phyloP scores from a whole-genome alignment of 176 grass and related monocot genomes.

The Cenchrus americanus region DNA sequence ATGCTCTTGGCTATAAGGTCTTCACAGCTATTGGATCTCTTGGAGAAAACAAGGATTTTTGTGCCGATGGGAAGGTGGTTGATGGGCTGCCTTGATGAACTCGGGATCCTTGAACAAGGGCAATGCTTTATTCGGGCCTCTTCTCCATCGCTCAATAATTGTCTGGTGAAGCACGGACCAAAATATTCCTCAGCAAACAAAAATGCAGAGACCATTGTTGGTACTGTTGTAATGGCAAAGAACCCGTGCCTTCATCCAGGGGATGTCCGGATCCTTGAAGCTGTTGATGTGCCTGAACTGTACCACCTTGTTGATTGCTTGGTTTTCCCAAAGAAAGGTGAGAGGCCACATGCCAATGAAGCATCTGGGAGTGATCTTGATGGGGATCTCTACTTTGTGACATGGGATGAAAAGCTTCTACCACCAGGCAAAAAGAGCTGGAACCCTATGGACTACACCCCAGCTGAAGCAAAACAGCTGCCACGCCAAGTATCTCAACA shows the following conservation, averaged over 20 bases:
- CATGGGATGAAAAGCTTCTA: slow-evolving; percentile 88
- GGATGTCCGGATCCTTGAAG: slow-evolving; percentile 87
- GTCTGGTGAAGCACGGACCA: slow-evolving; percentile 73
- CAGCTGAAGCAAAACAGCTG: slow-evolving; percentile 41
- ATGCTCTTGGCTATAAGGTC: slow-evolving; percentile 88
- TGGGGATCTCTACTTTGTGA: slow-evolving; percentile 90
- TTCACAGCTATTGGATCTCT: slow-evolving; percentile 66
- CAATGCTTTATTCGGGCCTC: slow-evolving; percentile 85
- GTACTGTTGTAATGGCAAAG: slow-evolving; percentile 83
- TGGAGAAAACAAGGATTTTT: slow-evolving; percentile 81
- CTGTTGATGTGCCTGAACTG: slow-evolving; percentile 72
- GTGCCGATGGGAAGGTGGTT: slow-evolving; percentile 86
- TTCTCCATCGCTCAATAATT: slow-evolving; percentile 60
- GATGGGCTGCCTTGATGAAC: slow-evolving; percentile 94
- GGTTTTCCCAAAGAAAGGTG: slow-evolving; percentile 81
- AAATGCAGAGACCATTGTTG: slow-evolving; percentile 62
- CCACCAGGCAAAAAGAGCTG: slow-evolving; percentile 78
- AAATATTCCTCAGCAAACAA: slow-evolving; percentile 52
- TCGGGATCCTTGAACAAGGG: slow-evolving; percentile 75
- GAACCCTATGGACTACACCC: slow-evolving; percentile 74
- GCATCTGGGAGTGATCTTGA: slow-evolving; percentile 96
- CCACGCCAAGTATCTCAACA: slow-evolving; percentile 47
- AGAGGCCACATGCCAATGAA: slow-evolving; percentile 87
- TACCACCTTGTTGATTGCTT: slow-evolving; percentile 90
- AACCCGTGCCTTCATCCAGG: slow-evolving; percentile 95